Percentiles rank a stretch among this genome's conserved stretches.
Conservation (phyloP, 2,329 filamentous ascomycete species). For the Dactylellina haptotyla region DNA sequence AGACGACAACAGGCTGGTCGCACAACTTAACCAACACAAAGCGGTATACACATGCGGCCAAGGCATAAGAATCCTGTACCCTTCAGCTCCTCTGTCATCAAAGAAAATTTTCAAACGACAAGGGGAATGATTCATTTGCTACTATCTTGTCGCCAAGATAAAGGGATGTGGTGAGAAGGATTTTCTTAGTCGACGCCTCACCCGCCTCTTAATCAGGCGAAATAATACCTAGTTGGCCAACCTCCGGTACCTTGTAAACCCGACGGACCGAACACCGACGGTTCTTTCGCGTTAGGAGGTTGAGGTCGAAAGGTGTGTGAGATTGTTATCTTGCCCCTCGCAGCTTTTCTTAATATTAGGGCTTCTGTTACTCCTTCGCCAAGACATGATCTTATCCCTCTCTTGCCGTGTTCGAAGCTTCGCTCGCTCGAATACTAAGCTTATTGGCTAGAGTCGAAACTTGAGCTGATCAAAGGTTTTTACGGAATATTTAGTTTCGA, state of each 20-base stretch:
- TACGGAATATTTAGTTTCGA: not conserved
- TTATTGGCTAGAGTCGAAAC: not conserved
- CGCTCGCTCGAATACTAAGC: not conserved
- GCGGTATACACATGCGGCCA: constrained; percentile 32
- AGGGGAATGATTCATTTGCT: constrained; percentile 24
- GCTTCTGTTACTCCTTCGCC: constrained; percentile 4
- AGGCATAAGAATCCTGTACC: constrained; percentile 24
- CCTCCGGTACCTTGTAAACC: constrained; percentile 35
- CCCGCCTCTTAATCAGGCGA: constrained; percentile 48
- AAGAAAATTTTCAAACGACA: constrained; percentile 30
- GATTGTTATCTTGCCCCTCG: constrained; percentile 25
- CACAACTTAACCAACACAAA: constrained; percentile 35
- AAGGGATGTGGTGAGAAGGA: constrained; percentile 20
- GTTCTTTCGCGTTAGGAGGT: constrained; percentile 45
- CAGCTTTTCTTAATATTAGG: constrained; percentile 15
- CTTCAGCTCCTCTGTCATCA: constrained; percentile 17
- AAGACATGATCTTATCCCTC: constrained; percentile 1
- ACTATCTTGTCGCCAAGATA: constrained; percentile 24
- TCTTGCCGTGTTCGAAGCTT: not conserved
- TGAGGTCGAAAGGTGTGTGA: constrained; percentile 10
- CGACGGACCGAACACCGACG: constrained; percentile 54
- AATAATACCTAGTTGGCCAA: constrained; percentile 22
- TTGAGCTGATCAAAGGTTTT: not conserved
- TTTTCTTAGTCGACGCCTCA: constrained; percentile 34
- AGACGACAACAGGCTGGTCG: constrained; percentile 11